Evolutionary conservation across 2,329 filamentous ascomycete genomes (phyloP).

Genomic region (Helminthosporium solani): DNA sequence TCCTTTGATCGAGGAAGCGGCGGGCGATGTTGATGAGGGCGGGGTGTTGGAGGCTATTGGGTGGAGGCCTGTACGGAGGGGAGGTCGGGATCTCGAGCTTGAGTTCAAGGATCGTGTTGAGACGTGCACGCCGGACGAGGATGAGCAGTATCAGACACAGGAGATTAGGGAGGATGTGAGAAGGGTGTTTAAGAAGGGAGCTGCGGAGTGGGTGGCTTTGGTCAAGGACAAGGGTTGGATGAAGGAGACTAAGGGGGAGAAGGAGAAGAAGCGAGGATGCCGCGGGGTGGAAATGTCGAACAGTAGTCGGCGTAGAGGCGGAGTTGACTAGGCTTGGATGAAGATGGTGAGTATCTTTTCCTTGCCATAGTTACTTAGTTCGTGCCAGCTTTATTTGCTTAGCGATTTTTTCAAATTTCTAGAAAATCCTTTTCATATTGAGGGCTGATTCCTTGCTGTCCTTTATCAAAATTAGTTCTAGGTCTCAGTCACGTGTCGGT

Average conservation of each 20-base stretch:
- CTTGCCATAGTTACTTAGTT: too few species aligned
- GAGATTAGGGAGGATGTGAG: conserved; percentile 47
- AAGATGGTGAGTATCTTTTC: too few species aligned
- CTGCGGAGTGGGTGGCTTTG: conserved; percentile 46
- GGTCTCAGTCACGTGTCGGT: too few species aligned
- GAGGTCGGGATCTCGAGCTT: conserved; percentile 37
- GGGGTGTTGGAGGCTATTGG: conserved; percentile 47
- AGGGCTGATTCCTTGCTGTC: too few species aligned
- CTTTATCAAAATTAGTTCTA: too few species aligned
- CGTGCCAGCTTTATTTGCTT: too few species aligned
- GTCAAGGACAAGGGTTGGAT: conserved; percentile 18
- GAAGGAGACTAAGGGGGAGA: not conserved
- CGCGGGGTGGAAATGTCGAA: too few species aligned
- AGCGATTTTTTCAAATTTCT: too few species aligned
- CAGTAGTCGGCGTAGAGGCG: too few species aligned
- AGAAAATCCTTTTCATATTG: too few species aligned
- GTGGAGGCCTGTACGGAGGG: conserved; percentile 35
- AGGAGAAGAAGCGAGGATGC: not conserved
- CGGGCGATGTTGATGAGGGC: conserved; percentile 36
- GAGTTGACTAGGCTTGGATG: too few species aligned
- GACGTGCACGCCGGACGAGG: conserved; percentile 27
- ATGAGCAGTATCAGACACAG: conserved; percentile 46
- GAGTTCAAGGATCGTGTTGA: conserved; percentile 23
- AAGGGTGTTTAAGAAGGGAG: conserved; percentile 43
- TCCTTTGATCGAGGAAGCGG: conserved; percentile 19